Base-by-base conservation (phyloP, 306 rosid species). In the Boehmeria nivea region DNA sequence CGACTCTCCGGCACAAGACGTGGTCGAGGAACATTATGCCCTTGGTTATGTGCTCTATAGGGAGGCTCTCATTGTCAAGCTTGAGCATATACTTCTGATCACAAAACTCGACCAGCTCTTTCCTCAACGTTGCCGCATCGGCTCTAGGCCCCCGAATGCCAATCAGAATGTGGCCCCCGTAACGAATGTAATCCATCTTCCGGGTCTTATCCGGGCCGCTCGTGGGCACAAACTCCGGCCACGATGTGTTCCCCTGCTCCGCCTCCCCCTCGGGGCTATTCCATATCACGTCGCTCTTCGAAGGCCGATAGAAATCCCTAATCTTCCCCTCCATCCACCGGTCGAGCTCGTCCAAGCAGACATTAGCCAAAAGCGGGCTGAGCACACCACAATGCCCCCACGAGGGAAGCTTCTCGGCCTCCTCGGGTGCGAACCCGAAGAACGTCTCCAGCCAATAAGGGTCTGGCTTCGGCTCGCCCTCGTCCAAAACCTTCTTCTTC, bases 181-280 rank as follows among this genome's bases (percentile, higher is more conserved):
- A 82, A 26, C 95, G 63, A 28, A 90, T 43, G 50, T 72, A 90
- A 75, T 90, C 98, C 82, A 87, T 87, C 78, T 90, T 87, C 64
- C 98, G 66, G 10, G 98, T 90, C 76, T 90, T 90, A 76, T 90
- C 98, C 0, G 98, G 98, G 20, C 98, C 98, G 75, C 95, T 90
- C 5, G 95, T 90, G 12, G 95, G 98, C 50, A 90, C 98, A 54
- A 90, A 90, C 68, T 90, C 98, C 15, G 98, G 98, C 98, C 98
- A 87, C 17, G 95, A 90, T 2, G 98, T 90, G 63, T 87, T 90
- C n/a, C 94, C 94, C 21, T 80, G 94, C 61, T 88, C 95, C 0
- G 81, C 81, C 51, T 90, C 94, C 48, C 83, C 94, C 70, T 87
- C 94, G 0, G 86, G 86, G 55, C 59, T 57, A 68, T 90, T 87